Evolutionary conservation across 306 rosid genomes (phyloP).

Genomic region (Inga oerstediana): DNA sequence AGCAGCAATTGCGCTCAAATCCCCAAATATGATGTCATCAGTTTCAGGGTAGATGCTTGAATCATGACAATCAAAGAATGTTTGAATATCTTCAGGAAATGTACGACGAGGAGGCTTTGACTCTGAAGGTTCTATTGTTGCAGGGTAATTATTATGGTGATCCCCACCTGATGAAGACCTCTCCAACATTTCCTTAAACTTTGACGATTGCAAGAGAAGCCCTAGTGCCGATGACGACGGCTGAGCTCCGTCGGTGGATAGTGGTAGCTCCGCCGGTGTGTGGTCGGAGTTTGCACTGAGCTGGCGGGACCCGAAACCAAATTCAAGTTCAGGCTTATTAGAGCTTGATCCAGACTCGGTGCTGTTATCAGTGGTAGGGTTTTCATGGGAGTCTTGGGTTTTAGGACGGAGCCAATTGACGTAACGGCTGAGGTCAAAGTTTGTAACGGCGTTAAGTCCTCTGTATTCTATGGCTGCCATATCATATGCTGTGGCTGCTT

Average conservation of each 20-base stretch:
- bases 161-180: conserved; percentile 25
- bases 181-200: conserved; percentile 69
- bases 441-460: conserved; percentile 92
- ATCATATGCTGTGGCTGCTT: conserved; percentile 93
- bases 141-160: neutral
- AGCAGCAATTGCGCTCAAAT: conserved; percentile 48
- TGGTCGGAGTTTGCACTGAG: conserved; percentile 5
- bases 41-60: conserved; percentile 47
- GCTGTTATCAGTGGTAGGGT: conserved; percentile 1
- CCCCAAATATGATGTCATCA: conserved; percentile 78
- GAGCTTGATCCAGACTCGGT: conserved; percentile 24
- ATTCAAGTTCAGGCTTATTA: conserved; percentile 32
- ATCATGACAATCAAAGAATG: conserved; percentile 70
- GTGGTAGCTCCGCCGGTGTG: neutral
- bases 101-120: conserved; percentile 52
- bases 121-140: conserved; percentile 20
- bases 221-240: conserved; percentile 57
- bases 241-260: neutral
- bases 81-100: conserved; percentile 88
- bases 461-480: conserved; percentile 86
- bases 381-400: conserved; percentile 16
- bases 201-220: conserved; percentile 56
- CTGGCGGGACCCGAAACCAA: conserved; percentile 25
- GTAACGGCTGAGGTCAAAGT: conserved; percentile 87
- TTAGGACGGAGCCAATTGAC: conserved; percentile 55